A percentile compares a stretch with the other conserved stretches of the same genome.
phyloP scores from a whole-genome alignment of 805 yeast genomes.

The Helenozyma rhizophorensis region DNA sequence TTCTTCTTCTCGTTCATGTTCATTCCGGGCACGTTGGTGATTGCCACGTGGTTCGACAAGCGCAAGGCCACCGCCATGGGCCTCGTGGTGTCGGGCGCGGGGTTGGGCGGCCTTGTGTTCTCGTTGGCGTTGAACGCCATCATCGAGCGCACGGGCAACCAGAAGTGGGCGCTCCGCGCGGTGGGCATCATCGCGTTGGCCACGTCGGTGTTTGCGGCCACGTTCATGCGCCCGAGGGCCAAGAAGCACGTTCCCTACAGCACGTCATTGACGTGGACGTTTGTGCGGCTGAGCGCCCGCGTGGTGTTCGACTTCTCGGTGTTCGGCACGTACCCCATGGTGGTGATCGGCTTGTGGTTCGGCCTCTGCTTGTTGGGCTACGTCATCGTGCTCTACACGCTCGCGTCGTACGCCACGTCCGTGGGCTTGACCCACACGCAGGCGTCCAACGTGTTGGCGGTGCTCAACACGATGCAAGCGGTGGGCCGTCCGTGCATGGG shows the following conservation, averaged over 20 bases:
- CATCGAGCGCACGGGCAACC: constrained; percentile 37
- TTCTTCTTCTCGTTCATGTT: constrained; percentile 50
- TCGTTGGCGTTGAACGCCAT: constrained; percentile 40
- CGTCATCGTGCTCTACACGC: constrained; percentile 30
- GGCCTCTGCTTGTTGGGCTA: constrained; percentile 35
- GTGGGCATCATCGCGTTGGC: constrained; percentile 31
- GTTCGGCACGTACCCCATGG: constrained; percentile 21
- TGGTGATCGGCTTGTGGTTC: constrained; percentile 29
- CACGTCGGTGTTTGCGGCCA: constrained; percentile 32
- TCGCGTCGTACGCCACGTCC: constrained; percentile 35
- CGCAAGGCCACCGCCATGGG: constrained; percentile 56
- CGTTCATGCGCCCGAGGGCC: constrained; percentile 45
- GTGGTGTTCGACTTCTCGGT: constrained; percentile 33
- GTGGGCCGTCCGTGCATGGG: constrained; percentile 52
- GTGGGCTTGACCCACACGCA: constrained; percentile 41
- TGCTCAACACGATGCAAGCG: constrained; percentile 39
- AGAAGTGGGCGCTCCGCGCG: constrained; percentile 42
- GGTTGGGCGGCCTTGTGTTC: constrained; percentile 48
- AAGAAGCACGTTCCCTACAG: constrained; percentile 20
- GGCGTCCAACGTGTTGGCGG: constrained; percentile 30
- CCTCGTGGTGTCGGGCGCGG: constrained; percentile 44
- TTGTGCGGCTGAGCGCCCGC: constrained; percentile 20
- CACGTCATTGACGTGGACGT: constrained; percentile 18
- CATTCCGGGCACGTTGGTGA: constrained; percentile 54
- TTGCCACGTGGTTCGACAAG: constrained; percentile 71